Conservation (phyloP, 2,329 filamentous ascomycete genomes). For the Pyrenophora graminea region DNA sequence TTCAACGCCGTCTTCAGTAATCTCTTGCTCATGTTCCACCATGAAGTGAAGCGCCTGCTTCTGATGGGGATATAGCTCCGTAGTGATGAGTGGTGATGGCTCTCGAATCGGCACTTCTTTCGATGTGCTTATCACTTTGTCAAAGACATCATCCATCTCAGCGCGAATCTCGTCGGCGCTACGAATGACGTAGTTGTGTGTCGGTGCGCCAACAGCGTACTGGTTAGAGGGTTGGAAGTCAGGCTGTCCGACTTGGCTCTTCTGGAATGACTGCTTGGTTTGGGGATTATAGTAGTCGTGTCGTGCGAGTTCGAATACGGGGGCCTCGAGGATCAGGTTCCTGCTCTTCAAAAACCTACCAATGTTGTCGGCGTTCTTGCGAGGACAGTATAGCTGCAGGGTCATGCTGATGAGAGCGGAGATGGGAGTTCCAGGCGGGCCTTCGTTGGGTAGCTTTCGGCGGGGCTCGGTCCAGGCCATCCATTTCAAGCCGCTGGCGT, state of each 20-base stretch:
- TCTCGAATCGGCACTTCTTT: conserved; percentile 78
- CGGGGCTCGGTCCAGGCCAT: conserved; percentile 72
- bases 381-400: conserved; percentile 78
- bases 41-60: conserved; percentile 90
- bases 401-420: conserved; percentile 57
- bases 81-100: conserved; percentile 66
- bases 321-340: conserved; percentile 67
- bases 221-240: conserved; percentile 17
- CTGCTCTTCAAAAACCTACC: conserved; percentile 69
- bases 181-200: conserved; percentile 25
- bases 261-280: conserved; percentile 22
- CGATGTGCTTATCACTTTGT: conserved; percentile 70
- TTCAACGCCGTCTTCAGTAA: conserved; percentile 64
- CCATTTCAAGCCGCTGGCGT: conserved; percentile 67
- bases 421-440: conserved; percentile 24
- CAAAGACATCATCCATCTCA: conserved; percentile 86
- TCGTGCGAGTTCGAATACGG: conserved; percentile 66
- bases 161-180: conserved; percentile 79
- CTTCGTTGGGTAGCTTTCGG: conserved; percentile 65
- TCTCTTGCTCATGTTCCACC: conserved; percentile 72
- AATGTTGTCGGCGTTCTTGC: conserved; percentile 66
- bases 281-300: conserved; percentile 80
- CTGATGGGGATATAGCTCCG: conserved; percentile 77
- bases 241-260: conserved; percentile 20
- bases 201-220: conserved; percentile 11